Conservation (phyloP, 441 rosid genomes). For the Populus hybrid region DNA sequence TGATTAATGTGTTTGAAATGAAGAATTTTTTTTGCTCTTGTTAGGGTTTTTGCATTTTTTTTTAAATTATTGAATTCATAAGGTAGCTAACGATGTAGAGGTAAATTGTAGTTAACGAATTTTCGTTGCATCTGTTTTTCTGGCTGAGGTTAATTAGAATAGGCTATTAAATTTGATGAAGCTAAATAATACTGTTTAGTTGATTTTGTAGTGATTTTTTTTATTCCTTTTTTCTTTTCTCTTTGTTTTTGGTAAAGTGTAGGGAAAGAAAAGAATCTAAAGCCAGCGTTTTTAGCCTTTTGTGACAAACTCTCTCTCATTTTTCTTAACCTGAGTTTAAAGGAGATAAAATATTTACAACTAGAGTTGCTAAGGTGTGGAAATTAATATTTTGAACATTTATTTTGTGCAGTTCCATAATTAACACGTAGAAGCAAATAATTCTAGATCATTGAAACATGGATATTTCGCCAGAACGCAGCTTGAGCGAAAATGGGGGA, state of each 20-base stretch:
- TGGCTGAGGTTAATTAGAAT: neutral
- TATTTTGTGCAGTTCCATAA: constrained; percentile 21
- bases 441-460: constrained; percentile 23
- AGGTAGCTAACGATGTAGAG: neutral
- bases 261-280: constrained; percentile 19
- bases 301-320: neutral
- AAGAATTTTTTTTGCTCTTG: neutral
- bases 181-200: neutral
- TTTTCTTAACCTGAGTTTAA: neutral
- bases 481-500: constrained; percentile 35
- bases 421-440: constrained; percentile 14
- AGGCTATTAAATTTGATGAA: neutral
- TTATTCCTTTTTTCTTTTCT: neutral
- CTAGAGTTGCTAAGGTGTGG: neutral
- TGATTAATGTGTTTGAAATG: neutral
- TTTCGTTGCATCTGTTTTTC: too few species aligned
- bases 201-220: neutral
- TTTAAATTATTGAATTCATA: neutral
- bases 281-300: neutral
- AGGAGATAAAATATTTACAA: neutral
- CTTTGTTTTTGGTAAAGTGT: neutral
- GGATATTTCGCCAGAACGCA: constrained; percentile 29
- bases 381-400: constrained; percentile 1
- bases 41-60: neutral
- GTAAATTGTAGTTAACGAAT: too few species aligned